These are phyloP conservation scores for Ophiostoma sp. DNA, from an alignment of 2,329 filamentous ascomycete genomes.

Conservation along the genomic window DNA sequence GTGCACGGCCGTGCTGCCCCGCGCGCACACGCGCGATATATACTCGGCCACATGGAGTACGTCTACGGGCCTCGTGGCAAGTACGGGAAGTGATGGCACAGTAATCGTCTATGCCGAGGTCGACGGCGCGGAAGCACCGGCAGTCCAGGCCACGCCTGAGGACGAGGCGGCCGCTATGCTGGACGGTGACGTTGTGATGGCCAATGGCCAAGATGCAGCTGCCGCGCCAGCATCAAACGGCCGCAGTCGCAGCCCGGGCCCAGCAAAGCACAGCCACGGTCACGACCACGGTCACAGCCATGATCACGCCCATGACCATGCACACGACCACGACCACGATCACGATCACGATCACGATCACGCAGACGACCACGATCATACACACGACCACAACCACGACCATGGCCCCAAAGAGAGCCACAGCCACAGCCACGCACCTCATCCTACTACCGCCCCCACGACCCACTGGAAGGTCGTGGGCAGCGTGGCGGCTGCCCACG, in stretches of 20 bases:
- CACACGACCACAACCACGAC: constrained; percentile 18
- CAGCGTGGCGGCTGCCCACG: constrained; percentile 69
- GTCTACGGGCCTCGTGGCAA: constrained; percentile 71
- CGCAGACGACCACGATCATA: constrained; percentile 28
- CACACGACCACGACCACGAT: constrained; percentile 33
- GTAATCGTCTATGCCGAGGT: constrained; percentile 72
- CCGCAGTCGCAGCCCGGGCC: constrained; percentile 14
- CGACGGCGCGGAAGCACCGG: background rate
- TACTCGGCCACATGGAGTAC: constrained; percentile 84
- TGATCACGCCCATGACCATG: constrained; percentile 19
- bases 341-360: constrained; percentile 26
- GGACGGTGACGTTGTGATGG: constrained; percentile 23
- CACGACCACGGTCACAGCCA: constrained; percentile 27
- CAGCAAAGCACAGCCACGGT: constrained; percentile 25
- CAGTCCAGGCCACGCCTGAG: background rate
- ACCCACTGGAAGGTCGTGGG: constrained; percentile 65
- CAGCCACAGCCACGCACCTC: constrained; percentile 32
- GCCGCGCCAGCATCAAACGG: constrained; percentile 5
- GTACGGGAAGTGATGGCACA: constrained; percentile 78
- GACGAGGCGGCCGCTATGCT: background rate
- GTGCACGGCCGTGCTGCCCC: constrained; percentile 69
- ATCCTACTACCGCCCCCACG: constrained; percentile 10
- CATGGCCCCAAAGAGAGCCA: constrained; percentile 14
- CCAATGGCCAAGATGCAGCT: constrained; percentile 15
- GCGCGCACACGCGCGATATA: constrained; percentile 69